Evolutionary conservation across 1,139 yeast species (phyloP), one percentile per base, ranked within the genome.

Genomic region (Lodderomyces elongisporus): DNA sequence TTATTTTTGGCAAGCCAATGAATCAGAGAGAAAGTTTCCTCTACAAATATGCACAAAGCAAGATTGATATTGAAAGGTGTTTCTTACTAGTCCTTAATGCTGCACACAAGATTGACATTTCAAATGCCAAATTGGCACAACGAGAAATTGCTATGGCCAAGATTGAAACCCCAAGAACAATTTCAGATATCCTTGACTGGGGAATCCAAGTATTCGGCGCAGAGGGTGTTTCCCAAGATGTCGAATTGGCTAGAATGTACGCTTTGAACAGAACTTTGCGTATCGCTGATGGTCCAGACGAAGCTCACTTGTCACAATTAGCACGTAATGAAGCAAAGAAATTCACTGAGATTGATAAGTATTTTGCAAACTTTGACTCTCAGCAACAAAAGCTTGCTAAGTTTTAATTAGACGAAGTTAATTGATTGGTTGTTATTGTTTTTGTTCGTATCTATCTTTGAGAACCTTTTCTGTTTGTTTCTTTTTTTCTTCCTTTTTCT

Each of bases 281-380:
- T 41, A 75, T 79, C 39, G 85, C 87, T 13, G 88, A 80, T 51
- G 85, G 87, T 6, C 87, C 88, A 2, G 87, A 79, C 57, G 87
- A 79, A 56, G 82, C 82, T 5, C 85, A 80, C 52, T 60, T 77
- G 53, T 62, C 63, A 44, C 85, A 79, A 55, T 62, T 79, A 46
- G 85, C 76, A 8, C 60, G 75, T 37, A 53, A 58, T 28, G 72
- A 69, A 39, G 56, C 64, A 21, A 66, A 66, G 45, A 47, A 47
- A 33, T 65, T 62, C 34, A 41, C 46, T 5, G 39, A 43, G 13
- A 62, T 60, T 14, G 69, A 64, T 39, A 50, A 48, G 27, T 68
- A 51, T 42, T 68, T 68, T 41, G 56, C 44, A 10, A 42, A 40
- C 14, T 42, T 45, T 34, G 61, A 54, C 3, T 36, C 36, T 5